Evolutionary conservation across 2,329 filamentous ascomycete genomes (phyloP), one percentile per base, ranked within the genome.

Genomic region (Fusarium paranaense): DNA sequence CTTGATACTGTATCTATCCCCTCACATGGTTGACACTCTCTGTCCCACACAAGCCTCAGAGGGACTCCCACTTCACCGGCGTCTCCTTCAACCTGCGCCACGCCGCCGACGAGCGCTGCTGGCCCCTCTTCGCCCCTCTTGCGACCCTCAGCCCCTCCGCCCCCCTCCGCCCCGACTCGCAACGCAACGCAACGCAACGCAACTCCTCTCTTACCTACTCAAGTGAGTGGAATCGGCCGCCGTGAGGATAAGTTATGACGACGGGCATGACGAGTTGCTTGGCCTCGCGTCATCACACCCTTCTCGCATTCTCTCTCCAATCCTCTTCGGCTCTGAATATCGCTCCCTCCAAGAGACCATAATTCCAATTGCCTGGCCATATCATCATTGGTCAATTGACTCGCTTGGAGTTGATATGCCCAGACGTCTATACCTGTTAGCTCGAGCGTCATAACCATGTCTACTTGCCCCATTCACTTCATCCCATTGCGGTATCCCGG

Each of bases 151-250:
- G 37, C 66, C 65, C 67, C 63, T 61, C 71, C 27, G 52, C 57
- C 64, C 38, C 67, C 67, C 63, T 69, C 66, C 58, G 64, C 72
- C 72, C 64, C 69, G 33, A 70, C 60, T 72, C 64, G 25, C 56
- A 63, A 58, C 40, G 20, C 40, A 37, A 37, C 52, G n/a, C n/a
- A n/a, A n/a, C 64, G 25, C 56, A 63, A 58, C 40, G 20, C 40
- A 18, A 37, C 52, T 66, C 64, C 37, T 68, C 35, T 62, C 67
- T 62, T 47, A 16, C 40, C 18, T 73, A 37, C 52, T 66, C 57
- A 60, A 65, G 66, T 62, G 59, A 63, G 61, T 73, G 52, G 35
- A 63, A 62, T 25, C 52, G 32, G 13, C 45, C 32, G 61, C 30
- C 42, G 20, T 37, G 33, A 68, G 66, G 52, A 64, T 47, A 35